Percentiles rank a stretch among this genome's conserved stretches.
phyloP scores from a whole-genome alignment of 73 alveolate genomes.

The Blepharisma stoltei region DNA sequence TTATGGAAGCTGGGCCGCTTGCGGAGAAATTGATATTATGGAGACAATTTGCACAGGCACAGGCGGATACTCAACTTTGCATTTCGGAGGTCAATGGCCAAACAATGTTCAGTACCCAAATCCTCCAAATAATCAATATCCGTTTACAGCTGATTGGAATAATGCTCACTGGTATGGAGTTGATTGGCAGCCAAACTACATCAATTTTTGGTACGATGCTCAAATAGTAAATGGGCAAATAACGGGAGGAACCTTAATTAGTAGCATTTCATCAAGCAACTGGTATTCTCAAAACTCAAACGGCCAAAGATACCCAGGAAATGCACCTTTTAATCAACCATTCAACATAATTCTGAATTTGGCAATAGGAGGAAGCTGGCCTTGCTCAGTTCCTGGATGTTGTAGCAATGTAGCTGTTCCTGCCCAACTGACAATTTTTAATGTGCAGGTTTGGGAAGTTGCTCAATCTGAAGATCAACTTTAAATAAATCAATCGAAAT shows the following conservation, averaged over 20 bases:
- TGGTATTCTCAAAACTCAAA: constrained; percentile 14
- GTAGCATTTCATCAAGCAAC: neutral
- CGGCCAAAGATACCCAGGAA: neutral
- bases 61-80: constrained; percentile 15
- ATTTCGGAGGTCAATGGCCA: constrained; percentile 35
- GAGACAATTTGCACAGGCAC: constrained; percentile 12
- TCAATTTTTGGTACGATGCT: constrained; percentile 32
- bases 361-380: constrained; percentile 19
- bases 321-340: constrained; percentile 11
- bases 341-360: neutral
- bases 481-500: no score
- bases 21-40: constrained; percentile 34
- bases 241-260: constrained; percentile 6
- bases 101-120: neutral
- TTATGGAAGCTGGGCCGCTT: constrained; percentile 35
- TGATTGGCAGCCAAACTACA: constrained; percentile 6
- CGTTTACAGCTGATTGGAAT: constrained; percentile 21
- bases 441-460: constrained; percentile 25
- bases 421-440: constrained; percentile 8
- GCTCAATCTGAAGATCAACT: no score
- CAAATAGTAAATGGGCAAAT: constrained; percentile 12
- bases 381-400: neutral
- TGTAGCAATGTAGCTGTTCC: constrained; percentile 12
- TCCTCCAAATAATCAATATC: neutral
- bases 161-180: constrained; percentile 26